Base-by-base conservation (phyloP, 2,329 filamentous ascomycete genomes). In the Aspergillus niger region DNA sequence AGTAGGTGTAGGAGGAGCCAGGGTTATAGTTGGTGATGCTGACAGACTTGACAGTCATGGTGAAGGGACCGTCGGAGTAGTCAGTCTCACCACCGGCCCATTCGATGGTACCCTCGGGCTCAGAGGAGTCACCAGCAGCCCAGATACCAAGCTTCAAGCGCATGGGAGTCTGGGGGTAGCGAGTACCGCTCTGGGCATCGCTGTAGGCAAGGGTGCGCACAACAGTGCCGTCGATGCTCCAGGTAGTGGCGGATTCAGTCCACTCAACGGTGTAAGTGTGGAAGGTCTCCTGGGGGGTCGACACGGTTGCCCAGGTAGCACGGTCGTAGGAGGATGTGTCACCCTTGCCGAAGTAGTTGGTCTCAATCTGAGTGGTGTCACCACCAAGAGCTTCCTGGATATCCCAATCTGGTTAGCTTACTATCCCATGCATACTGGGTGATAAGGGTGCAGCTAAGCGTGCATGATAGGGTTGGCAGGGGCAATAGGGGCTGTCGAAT, bases 311-410 rank as follows among this genome's bases (percentile, higher is more conserved):
- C 75, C 91, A 92, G 61, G 90, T 89, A 63, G 89, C 93, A 60
- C 94, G 90, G 79, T 96, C 91, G 80, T 95, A 96, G 11, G 85
- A 85, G 3, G 71, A 67, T 0, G 91, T 92, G 69, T 91, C 85
- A 58, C 94, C 95, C 79, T 98, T 97, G 76, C 93, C 92, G 70
- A 98, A 99, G 81, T 96, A 99, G 79, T 99, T 98, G 70, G 89
- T 91, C 79, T 98, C 92, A 36, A 79, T 73, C 54, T 71, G 63
- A 41, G 64, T 70, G 20, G 66, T 71, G 54, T 75, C 69, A 26
- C 73, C 69, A 50, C 77, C 77, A 49, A 78, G 62, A 58, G 69
- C 70, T 65, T 78, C 76, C 75, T 77, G 61, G 64, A 39, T 10
- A 11, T 55, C 30, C 41, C 17, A 15, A 41, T 39, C 36, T 26